Evolutionary conservation across 345 rosid species (phyloP), one percentile per base, ranked within the genome.

Genomic region (Eucalyptus viminalis): DNA sequence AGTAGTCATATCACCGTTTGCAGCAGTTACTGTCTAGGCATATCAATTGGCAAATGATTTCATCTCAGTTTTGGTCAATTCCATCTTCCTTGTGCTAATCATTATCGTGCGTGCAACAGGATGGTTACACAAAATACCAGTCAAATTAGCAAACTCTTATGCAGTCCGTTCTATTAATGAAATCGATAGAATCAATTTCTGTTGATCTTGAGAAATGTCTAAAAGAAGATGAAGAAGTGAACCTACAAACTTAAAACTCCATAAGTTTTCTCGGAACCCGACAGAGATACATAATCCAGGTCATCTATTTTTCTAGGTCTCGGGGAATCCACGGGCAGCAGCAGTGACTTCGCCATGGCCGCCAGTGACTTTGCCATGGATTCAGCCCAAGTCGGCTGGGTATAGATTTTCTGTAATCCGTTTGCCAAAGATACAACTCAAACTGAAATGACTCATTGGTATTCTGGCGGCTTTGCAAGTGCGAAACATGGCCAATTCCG

Each of bases 291-390:
- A 65, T n/a, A 14, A 15, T 65, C 76, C 76, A 2, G 37, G 37
- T 65, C 40, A n/a, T 65, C 19, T 65, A n/a, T 34, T 65, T 65
- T 65, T 65, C 40, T 31, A 31, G 76, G 40, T 67, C 76, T 5
- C 15, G 40, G 21, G 2, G 40, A 67, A 31, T 67, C 76, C 76
- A 17, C 0, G 1, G 21, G 40, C 2, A 0, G 69, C 4, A 9
- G 5, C 6, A 0, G 60, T 51, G 62, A 10, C 62, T 56, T 56
- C 6, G 1, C 58, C 58, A 21, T 53, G 10, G 58, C 51, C 0
- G 16, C 51, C 0, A 6, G 60, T 10, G 14, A 60, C 67, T 60
- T 25, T 4, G 17, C 69, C 34, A 62, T 62, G 69, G 34, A 67
- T 31, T 67, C 40, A n/a, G 40, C 76, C 21, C 10, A 17, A n/a